Base-by-base conservation (phyloP, 345 rosid genomes). In the Eucalyptus cloeziana region DNA sequence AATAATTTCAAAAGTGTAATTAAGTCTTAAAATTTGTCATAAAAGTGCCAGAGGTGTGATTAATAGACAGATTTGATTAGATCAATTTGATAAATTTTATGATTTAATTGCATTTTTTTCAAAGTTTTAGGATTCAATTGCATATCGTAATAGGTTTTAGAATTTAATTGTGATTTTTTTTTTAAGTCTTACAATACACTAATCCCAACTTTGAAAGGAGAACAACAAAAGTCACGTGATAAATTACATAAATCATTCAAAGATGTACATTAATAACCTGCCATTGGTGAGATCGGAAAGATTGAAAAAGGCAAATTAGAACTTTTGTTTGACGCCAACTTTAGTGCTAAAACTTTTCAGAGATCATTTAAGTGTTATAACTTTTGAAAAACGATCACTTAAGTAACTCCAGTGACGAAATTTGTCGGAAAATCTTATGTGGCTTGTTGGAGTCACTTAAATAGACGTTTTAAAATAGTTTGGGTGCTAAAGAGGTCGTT, bases 31-130 rank as follows among this genome's bases (percentile, higher is more conserved):
- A 24, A 56, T 56, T 56, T 56, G 2, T 56, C 30, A 56, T 22
- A 56, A 56, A 56, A 52, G 2, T 21, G 25, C 21, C 2, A 5
- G 5, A 19, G 58, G 6, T 56, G 62, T 22, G 10, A 24, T 56
- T 22, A 25, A 24, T 3, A 56, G 0, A 56, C 0, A 1, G 0
- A 56, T 25, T 56, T 56, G 62, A 56, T 56, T 56, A 4, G 30
- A 56, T 56, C 62, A 56, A 56, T 56, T 56, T 56, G 62, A 56
- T 4, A 56, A 56, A 25, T 4, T 56, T 56, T 56, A 56, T 56
- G 6, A 56, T 22, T 56, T 56, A 22, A 56, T 56, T 24, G 30
- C 6, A 24, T 22, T 56, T 56, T 56, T 24, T 56, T 52, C 25
- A 7, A 25, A 56, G 1, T 56, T 56, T 24, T 56, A 56, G 5